phyloP scores from a whole-genome alignment of 805 yeast genomes.

The Yamadazyma scolyti region DNA sequence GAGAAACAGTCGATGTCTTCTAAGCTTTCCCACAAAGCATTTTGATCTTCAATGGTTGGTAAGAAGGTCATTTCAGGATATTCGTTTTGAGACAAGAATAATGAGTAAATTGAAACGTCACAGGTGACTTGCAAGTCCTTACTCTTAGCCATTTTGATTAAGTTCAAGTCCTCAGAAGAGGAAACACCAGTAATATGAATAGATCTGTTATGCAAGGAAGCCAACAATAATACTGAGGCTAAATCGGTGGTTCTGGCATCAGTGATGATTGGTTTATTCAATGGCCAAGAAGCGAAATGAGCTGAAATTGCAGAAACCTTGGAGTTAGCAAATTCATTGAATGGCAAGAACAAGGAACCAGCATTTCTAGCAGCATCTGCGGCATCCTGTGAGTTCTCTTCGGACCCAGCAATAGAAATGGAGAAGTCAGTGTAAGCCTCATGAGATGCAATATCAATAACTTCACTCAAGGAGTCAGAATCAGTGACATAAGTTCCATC shows the following conservation, averaged over 20 bases:
- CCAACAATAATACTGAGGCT: constrained; percentile 87
- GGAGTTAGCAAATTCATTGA: constrained; percentile 63
- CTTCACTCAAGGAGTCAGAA: constrained; percentile 60
- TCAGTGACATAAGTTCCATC: constrained; percentile 64
- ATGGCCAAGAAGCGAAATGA: constrained; percentile 83
- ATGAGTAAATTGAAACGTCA: constrained; percentile 78
- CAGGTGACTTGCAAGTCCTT: constrained; percentile 82
- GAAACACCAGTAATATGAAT: constrained; percentile 89
- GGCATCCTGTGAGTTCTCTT: constrained; percentile 58
- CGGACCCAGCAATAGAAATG: constrained; percentile 79
- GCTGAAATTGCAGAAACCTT: constrained; percentile 76
- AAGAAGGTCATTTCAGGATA: constrained; percentile 68
- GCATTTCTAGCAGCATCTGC: constrained; percentile 62
- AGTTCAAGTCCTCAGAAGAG: constrained; percentile 73
- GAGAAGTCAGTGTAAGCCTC: constrained; percentile 79
- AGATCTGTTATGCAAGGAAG: constrained; percentile 79
- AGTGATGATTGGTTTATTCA: constrained; percentile 76
- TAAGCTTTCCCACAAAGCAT: constrained; percentile 74
- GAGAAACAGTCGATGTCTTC: constrained; percentile 80
- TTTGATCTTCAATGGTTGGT: constrained; percentile 80
- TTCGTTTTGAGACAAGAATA: constrained; percentile 71
- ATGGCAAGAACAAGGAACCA: constrained; percentile 79
- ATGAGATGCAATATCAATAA: constrained; percentile 52
- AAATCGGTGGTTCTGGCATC: constrained; percentile 90
- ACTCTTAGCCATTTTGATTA: constrained; percentile 80